These are phyloP conservation scores for Lepraria neglecta DNA, from an alignment of 495 filamentous ascomycete genomes.

Conservation along the genomic window DNA sequence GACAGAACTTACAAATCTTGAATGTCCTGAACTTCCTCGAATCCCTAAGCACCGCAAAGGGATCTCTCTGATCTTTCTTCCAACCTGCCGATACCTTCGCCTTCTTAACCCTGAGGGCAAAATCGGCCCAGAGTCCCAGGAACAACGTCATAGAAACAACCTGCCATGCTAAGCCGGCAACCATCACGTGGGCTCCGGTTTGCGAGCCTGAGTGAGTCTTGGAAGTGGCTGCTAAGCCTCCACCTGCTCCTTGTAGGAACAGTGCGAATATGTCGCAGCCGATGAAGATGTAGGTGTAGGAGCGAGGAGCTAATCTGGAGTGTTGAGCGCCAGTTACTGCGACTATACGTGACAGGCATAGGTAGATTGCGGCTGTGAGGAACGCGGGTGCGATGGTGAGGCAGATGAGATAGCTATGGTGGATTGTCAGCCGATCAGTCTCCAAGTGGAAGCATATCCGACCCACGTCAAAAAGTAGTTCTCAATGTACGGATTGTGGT, in stretches of 20 bases:
- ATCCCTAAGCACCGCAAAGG: slow-evolving; percentile 8
- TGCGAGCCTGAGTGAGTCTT: slow-evolving; percentile 37
- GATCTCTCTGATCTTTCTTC: slow-evolving; percentile 1
- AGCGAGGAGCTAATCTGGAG: slow-evolving; percentile 50
- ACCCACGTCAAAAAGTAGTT: slow-evolving; percentile 58
- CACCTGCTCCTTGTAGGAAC: slow-evolving; percentile 55
- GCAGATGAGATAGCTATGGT: slow-evolving; percentile 44
- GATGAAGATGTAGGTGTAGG: slow-evolving; percentile 45
- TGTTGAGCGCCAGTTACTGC: slow-evolving; percentile 52
- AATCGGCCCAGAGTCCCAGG: slow-evolving; percentile 46
- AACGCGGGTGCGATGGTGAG: slow-evolving; percentile 59
- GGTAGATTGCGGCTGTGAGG: slow-evolving; percentile 57
- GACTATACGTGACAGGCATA: slow-evolving; percentile 56
- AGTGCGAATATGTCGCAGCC: slow-evolving; percentile 57
- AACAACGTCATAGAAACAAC: slow-evolving; percentile 47
- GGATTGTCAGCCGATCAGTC: slow-evolving; percentile 50
- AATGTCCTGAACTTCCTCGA: slow-evolving; percentile 2
- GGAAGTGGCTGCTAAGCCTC: slow-evolving; percentile 49
- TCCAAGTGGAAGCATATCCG: background rate
- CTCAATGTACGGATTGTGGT: slow-evolving; percentile 51
- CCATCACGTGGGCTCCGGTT: slow-evolving; percentile 58
- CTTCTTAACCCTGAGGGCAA: slow-evolving; percentile 37
- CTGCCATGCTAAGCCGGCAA: slow-evolving; percentile 56
- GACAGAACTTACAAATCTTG: background rate
- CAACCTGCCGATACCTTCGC: background rate